A percentile compares a stretch with the other conserved stretches of the same genome.
Evolutionary conservation across 1,139 yeast species (phyloP).

Genomic region (Ogataea hybrid): DNA sequence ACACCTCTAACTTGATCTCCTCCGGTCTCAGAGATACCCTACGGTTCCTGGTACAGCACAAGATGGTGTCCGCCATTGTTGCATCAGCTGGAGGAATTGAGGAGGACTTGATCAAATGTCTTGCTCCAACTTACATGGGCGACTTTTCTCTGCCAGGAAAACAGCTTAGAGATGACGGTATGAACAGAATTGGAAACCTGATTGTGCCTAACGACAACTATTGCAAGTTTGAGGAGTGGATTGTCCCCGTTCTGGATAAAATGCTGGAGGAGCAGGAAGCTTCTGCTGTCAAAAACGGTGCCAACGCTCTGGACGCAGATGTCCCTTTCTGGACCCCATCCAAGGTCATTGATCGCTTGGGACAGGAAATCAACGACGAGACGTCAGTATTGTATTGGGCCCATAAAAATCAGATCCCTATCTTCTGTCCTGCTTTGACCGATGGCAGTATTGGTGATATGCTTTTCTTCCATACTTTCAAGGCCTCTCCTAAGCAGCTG

Average conservation of each 20-base stretch:
- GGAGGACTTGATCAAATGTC: constrained; percentile 92
- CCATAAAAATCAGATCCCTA: constrained; percentile 91
- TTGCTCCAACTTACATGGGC: constrained; percentile 95
- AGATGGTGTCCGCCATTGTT: constrained; percentile 92
- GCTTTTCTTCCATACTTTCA: constrained; percentile 97
- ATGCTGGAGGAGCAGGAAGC: constrained; percentile 88
- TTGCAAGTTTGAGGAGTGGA: constrained; percentile 98
- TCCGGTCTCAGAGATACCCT: constrained; percentile 92
- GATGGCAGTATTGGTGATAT: constrained; percentile 99
- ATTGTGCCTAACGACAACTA: constrained; percentile 97
- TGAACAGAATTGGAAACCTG: constrained; percentile 96
- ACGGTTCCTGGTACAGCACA: constrained; percentile 85
- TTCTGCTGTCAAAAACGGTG: constrained; percentile 49
- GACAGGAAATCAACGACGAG: constrained; percentile 93
- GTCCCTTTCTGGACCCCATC: constrained; percentile 89
- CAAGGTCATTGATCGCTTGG: constrained; percentile 84
- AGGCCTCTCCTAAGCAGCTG: constrained; percentile 84
- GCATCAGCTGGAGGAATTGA: constrained; percentile 98
- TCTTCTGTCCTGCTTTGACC: constrained; percentile 95
- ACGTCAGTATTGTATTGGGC: constrained; percentile 95
- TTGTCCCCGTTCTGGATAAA: constrained; percentile 84
- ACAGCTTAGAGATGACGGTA: constrained; percentile 85
- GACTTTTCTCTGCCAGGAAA: constrained; percentile 83
- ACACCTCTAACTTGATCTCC: constrained; percentile 93
- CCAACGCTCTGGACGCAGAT: constrained; percentile 55